A percentile compares a stretch with the other conserved stretches of the same genome.
Conservation (phyloP, 441 rosid genomes). For the Bruguiera hainesii region DNA sequence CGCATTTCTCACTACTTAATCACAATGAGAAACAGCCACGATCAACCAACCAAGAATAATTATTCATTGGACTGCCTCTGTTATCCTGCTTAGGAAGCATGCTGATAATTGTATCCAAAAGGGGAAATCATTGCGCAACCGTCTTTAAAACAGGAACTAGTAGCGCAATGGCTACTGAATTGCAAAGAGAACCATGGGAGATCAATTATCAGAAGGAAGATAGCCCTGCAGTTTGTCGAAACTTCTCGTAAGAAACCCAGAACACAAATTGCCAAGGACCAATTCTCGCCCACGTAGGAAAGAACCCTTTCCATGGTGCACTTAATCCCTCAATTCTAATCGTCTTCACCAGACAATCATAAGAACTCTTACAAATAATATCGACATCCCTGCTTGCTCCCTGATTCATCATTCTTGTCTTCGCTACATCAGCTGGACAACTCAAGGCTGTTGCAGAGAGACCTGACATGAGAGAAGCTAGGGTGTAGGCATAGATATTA, state of each 20-base stretch:
- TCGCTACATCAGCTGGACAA: slow-evolving; percentile 88
- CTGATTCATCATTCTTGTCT: slow-evolving; percentile 92
- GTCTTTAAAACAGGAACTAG: no score
- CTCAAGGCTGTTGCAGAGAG: slow-evolving; percentile 74
- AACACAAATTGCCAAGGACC: slow-evolving; percentile 97
- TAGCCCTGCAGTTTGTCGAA: slow-evolving; percentile 59
- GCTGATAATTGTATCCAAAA: no score
- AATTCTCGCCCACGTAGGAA: slow-evolving; percentile 91
- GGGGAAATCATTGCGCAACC: no score
- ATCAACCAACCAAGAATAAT: no score
- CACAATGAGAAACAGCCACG: no score
- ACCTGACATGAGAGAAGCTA: slow-evolving; percentile 80
- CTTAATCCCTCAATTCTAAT: slow-evolving; percentile 59
- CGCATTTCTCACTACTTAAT: no score
- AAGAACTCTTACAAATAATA: slow-evolving; percentile 47
- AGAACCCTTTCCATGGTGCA: slow-evolving; percentile 88
- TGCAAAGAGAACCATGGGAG: neutral
- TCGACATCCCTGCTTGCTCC: slow-evolving; percentile 30
- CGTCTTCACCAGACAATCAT: slow-evolving; percentile 78
- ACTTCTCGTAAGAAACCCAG: slow-evolving; percentile 90
- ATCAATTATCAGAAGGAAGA: slow-evolving; percentile 59
- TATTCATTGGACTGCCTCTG: no score
- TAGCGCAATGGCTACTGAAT: no score
- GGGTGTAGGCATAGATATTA: slow-evolving; percentile 72
- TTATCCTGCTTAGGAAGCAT: no score